Evolutionary conservation across 208 protist genomes (phyloP).

Genomic region (Naegleria gruberi): DNA sequence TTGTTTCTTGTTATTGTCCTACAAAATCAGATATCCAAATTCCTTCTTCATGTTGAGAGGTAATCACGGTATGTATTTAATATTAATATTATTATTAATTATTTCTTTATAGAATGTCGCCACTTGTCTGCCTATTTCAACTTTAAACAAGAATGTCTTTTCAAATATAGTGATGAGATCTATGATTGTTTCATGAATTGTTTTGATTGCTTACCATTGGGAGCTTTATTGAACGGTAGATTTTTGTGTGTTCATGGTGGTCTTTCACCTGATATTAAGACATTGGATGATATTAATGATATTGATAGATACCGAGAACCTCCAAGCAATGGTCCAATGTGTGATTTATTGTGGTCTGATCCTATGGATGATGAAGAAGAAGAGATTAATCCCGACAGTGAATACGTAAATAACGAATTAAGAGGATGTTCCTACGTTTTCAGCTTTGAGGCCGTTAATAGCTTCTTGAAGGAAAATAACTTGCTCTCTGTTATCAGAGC

Average conservation of each 20-base stretch:
- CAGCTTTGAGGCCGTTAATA: constrained; percentile 76
- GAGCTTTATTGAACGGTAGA: constrained; percentile 63
- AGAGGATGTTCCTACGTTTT: constrained; percentile 81
- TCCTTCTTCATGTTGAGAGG: constrained; percentile 84
- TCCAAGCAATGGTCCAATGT: constrained; percentile 54
- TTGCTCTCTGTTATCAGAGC: constrained; percentile 89
- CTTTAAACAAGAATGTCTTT: constrained; percentile 80
- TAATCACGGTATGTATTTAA: constrained; percentile 64
- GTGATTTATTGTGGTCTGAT: constrained; percentile 75
- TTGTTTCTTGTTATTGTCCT: constrained; percentile 79
- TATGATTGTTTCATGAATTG: constrained; percentile 67
- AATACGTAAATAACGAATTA: constrained; percentile 45
- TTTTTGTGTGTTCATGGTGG: constrained; percentile 88
- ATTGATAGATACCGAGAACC: constrained; percentile 64
- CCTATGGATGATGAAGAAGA: constrained; percentile 76
- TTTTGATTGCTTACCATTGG: constrained; percentile 83
- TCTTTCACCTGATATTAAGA: constrained; percentile 43
- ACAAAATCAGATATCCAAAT: constrained; percentile 81
- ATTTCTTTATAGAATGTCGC: constrained; percentile 64
- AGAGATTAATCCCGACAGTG: constrained; percentile 9
- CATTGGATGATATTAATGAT: constrained; percentile 49
- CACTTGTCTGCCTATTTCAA: constrained; percentile 93
- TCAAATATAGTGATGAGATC: constrained; percentile 52
- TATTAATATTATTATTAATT: no score
- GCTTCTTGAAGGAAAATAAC: constrained; percentile 89